These are phyloP conservation scores for Verticillium zaregamsianum DNA, from an alignment of 2,329 filamentous ascomycete species.

Conservation along the genomic window DNA sequence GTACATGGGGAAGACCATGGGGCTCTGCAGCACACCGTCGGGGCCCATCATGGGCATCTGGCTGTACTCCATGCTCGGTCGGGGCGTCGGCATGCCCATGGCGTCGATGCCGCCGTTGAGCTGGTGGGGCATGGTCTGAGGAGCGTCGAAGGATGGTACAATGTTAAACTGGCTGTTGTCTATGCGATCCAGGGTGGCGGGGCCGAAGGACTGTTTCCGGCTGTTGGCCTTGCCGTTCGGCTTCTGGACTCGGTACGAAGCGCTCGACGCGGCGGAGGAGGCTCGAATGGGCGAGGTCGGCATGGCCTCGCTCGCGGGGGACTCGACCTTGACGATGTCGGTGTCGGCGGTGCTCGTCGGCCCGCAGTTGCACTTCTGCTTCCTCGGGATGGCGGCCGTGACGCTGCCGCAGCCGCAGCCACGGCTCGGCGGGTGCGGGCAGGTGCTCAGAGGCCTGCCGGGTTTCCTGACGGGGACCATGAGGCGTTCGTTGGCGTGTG, in stretches of 20 bases:
- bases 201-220: constrained; percentile 48
- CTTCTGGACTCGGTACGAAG: constrained; percentile 44
- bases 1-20: constrained; percentile 10
- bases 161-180: constrained; percentile 50
- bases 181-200: constrained; percentile 45
- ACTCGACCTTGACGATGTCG: constrained; percentile 15
- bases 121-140: constrained; percentile 9
- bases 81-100: constrained; percentile 7
- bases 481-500: constrained; percentile 61
- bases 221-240: constrained; percentile 27
- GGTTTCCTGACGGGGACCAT: constrained; percentile 70
- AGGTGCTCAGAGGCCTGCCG: constrained; percentile 64
- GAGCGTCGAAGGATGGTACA: constrained; percentile 26
- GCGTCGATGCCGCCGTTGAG: constrained; percentile 17
- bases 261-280: constrained; percentile 14
- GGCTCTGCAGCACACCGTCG: constrained; percentile 10
- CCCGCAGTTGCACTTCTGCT: constrained; percentile 52
- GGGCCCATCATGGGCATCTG: constrained; percentile 10
- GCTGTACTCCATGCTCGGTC: constrained; percentile 10
- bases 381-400: constrained; percentile 60
- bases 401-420: constrained; percentile 59
- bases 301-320: constrained; percentile 23
- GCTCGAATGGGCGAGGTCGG: constrained; percentile 23
- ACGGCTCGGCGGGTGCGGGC: constrained; percentile 60
- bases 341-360: constrained; percentile 14